These are phyloP conservation scores for Articulospora tetracladia DNA, from an alignment of 495 filamentous ascomycete genomes.

Conservation along the genomic window DNA sequence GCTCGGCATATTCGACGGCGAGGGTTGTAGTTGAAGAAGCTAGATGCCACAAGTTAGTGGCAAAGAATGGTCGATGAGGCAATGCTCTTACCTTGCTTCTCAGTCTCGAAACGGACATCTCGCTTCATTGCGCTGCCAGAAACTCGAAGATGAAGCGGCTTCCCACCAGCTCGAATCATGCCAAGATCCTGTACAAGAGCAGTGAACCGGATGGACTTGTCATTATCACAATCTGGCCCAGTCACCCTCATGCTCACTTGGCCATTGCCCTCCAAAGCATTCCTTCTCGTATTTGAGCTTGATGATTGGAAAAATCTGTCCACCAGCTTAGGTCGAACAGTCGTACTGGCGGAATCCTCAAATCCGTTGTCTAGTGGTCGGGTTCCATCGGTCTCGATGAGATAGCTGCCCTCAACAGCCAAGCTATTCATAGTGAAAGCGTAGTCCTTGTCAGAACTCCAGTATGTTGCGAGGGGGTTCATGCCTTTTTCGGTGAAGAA, in stretches of 20 bases:
- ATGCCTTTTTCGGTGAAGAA: neutral
- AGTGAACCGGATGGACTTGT: neutral
- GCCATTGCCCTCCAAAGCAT: neutral
- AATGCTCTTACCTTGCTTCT: neutral
- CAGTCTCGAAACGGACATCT: neutral
- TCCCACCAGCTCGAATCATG: neutral
- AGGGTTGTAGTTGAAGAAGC: neutral
- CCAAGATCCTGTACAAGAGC: neutral
- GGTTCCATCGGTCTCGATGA: neutral
- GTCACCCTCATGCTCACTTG: neutral
- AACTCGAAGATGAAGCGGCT: neutral
- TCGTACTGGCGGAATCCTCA: too few species aligned
- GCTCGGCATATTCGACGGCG: neutral
- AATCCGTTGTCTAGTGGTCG: too few species aligned
- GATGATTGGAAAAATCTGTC: neutral
- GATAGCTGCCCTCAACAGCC: too few species aligned
- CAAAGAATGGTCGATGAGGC: neutral
- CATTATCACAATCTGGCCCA: neutral
- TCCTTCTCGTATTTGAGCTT: neutral
- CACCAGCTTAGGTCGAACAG: neutral
- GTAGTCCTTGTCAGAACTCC: neutral
- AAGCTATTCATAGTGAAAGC: neutral
- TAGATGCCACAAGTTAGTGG: too few species aligned
- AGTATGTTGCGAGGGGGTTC: neutral
- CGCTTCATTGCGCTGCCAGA: neutral